These are phyloP conservation scores for Alternaria longipes DNA, from an alignment of 2,329 filamentous ascomycete genomes.

Conservation along the genomic window DNA sequence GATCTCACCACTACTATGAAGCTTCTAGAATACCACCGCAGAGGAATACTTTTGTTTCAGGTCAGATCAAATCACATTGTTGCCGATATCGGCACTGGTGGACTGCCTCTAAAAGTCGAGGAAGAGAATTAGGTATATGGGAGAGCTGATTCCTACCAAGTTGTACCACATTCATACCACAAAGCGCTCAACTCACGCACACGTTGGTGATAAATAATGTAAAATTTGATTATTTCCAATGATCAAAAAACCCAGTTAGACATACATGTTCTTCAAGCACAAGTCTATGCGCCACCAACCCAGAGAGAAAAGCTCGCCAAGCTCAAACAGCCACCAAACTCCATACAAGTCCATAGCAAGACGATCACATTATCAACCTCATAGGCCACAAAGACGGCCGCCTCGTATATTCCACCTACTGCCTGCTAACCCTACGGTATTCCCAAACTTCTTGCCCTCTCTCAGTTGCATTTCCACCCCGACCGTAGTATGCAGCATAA, in stretches of 20 bases:
- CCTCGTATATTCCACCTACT: not conserved
- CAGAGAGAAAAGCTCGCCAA: not conserved
- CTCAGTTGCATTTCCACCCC: not conserved
- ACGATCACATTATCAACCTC: not conserved
- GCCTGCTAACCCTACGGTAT: slow-evolving; percentile 23
- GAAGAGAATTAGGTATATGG: too few relatives aligned
- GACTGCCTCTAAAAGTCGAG: too few relatives aligned
- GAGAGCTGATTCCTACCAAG: too few relatives aligned
- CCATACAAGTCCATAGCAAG: not conserved
- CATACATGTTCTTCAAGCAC: not conserved
- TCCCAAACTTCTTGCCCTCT: slow-evolving; percentile 25
- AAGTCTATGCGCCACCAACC: not conserved
- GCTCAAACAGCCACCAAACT: not conserved
- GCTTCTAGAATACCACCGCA: too few relatives aligned
- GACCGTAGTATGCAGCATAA: slow-evolving; percentile 35
- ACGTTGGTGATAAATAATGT: not conserved
- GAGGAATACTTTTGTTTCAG: too few relatives aligned
- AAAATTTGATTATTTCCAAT: not conserved
- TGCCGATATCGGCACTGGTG: too few relatives aligned
- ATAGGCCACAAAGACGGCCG: not conserved
- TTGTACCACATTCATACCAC: too few relatives aligned
- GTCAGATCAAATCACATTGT: too few relatives aligned
- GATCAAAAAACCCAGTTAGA: not conserved
- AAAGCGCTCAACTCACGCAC: not conserved
- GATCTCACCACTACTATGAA: too few relatives aligned